Conservation (phyloP, 768 basidiomycete species). For the Obba rivulosa region DNA sequence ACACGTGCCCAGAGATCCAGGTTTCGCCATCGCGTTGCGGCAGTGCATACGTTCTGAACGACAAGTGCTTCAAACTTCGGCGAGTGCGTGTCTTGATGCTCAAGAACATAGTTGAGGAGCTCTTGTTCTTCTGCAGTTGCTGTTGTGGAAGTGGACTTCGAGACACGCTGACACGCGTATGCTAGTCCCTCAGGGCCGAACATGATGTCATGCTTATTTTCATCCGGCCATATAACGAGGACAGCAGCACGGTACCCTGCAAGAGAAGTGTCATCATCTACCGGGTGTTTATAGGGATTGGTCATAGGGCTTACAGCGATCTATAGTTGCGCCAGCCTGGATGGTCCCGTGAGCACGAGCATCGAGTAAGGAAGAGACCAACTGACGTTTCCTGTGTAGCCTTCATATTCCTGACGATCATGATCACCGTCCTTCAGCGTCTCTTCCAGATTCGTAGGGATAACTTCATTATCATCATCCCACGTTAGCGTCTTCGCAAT, state of each 20-base stretch:
- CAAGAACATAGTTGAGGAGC: constrained; percentile 4
- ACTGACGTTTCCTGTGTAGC: constrained; percentile 23
- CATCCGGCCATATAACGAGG: constrained; percentile 21
- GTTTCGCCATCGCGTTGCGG: constrained; percentile 6
- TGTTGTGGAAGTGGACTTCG: background rate
- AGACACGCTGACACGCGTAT: constrained; percentile 6
- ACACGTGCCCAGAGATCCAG: constrained; percentile 7
- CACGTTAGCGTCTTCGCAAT: constrained; percentile 1
- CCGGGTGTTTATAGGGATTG: too few species aligned
- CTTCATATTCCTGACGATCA: constrained; percentile 23
- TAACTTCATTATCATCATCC: constrained; percentile 12
- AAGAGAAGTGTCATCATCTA: background rate
- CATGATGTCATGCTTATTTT: constrained; percentile 5
- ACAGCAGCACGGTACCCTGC: constrained; percentile 23
- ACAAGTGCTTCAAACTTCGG: background rate
- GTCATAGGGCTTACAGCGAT: too few species aligned
- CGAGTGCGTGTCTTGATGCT: background rate
- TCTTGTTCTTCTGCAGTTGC: constrained; percentile 1
- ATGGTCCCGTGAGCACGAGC: too few species aligned
- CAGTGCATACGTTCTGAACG: constrained; percentile 1
- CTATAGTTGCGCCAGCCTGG: too few species aligned
- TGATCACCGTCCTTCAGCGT: constrained; percentile 9
- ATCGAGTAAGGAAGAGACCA: too few species aligned
- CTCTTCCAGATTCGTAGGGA: constrained; percentile 12
- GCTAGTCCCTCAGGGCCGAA: background rate